Evolutionary conservation across 257 asterid genomes (phyloP).

Genomic region (Solanum pinnatisectum): DNA sequence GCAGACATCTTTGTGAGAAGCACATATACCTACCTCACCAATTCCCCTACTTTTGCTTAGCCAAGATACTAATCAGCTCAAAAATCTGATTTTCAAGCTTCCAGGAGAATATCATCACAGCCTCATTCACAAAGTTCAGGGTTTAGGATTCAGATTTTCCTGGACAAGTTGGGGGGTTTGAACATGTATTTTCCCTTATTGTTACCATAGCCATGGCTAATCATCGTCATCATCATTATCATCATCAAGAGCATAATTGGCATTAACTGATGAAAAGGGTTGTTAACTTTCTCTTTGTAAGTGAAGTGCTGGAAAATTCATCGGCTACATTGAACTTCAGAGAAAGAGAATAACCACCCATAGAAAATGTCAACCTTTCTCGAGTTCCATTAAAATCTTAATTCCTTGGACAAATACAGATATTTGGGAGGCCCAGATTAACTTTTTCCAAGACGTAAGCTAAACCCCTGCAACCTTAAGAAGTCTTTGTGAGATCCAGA

Average conservation of each 20-base stretch:
- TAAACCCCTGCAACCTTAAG: neutral
- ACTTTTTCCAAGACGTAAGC: neutral
- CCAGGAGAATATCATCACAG: slow-evolving; percentile 16
- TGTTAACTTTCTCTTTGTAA: neutral
- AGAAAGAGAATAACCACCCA: neutral
- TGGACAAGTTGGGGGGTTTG: neutral
- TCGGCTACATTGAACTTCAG: neutral
- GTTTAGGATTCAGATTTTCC: neutral
- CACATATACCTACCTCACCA: neutral
- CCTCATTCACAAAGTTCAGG: neutral
- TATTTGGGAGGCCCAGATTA: neutral
- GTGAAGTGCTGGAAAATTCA: neutral
- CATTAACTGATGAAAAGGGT: neutral
- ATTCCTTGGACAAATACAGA: neutral
- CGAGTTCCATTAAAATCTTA: neutral
- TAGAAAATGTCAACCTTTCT: neutral
- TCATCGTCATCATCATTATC: neutral
- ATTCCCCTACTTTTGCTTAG: slow-evolving; percentile 2
- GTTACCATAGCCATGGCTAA: neutral
- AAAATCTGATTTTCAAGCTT: neutral
- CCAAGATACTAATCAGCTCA: slow-evolving; percentile 9
- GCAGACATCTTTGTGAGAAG: neutral
- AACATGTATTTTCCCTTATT: neutral
- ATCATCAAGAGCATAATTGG: neutral
- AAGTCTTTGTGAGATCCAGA: slow-evolving; percentile 11